Evolutionary conservation across 2,329 filamentous ascomycete species (phyloP).

Genomic region (Hysterium pulicare): DNA sequence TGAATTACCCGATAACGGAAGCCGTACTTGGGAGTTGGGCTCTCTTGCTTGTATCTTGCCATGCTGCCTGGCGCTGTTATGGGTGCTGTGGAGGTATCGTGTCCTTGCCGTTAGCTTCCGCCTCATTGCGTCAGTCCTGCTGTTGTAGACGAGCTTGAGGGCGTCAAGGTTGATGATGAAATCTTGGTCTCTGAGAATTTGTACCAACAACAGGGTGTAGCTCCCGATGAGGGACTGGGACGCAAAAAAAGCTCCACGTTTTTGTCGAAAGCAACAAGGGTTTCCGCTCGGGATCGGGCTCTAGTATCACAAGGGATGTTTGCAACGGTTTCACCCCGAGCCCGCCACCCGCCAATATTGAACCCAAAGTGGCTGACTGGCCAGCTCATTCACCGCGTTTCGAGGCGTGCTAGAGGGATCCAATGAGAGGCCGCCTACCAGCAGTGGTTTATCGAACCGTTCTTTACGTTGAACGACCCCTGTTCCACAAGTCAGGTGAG

Average conservation of each 20-base stretch:
- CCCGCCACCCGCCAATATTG: conserved; percentile 2
- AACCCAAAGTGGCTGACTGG: conserved; percentile 12
- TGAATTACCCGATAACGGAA: conserved; percentile 9
- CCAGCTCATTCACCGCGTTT: conserved; percentile 19
- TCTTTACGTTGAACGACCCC: conserved; percentile 9
- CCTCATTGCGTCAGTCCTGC: conserved; percentile 9
- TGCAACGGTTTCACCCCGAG: conserved; percentile 3
- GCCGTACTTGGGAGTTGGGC: conserved; percentile 3
- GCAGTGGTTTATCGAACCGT: conserved; percentile 13
- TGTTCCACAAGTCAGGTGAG: conserved; percentile 18
- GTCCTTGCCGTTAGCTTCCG: conserved; percentile 8
- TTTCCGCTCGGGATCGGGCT: conserved; percentile 6
- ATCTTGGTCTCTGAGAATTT: no score
- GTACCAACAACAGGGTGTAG: no score
- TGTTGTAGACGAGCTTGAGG: background rate
- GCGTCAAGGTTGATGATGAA: background rate
- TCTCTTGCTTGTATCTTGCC: background rate
- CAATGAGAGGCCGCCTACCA: conserved; percentile 9
- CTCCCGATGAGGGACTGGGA: background rate
- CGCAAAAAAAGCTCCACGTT: conserved; percentile 2
- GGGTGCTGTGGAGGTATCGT: conserved; percentile 3
- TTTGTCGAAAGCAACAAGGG: conserved; percentile 4
- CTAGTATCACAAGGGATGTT: conserved; percentile 3
- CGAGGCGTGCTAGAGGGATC: conserved; percentile 4
- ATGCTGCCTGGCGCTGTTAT: conserved; percentile 1